Percentiles rank a stretch among this genome's conserved stretches.
These are phyloP conservation scores for Protostelium mycophagum DNA, from an alignment of 78 protist genomes.

Conservation along the genomic window DNA sequence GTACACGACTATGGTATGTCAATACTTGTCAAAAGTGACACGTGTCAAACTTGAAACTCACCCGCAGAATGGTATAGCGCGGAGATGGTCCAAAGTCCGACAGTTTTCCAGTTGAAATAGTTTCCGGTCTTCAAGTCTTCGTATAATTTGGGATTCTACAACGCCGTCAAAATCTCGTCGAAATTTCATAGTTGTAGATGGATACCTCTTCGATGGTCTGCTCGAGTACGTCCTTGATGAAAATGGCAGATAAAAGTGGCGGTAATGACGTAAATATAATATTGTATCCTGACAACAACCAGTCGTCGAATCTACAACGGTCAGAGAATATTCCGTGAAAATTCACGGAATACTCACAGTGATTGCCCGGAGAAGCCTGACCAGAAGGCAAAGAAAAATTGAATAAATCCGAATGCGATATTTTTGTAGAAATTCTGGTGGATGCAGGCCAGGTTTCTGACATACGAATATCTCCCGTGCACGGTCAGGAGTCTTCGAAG, in stretches of 20 bases:
- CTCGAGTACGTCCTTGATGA: conserved; percentile 45
- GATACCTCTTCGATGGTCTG: neutral
- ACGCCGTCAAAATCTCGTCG: too few relatives aligned
- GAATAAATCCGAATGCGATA: conserved; percentile 48
- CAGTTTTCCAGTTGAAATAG: too few relatives aligned
- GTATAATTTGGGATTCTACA: too few relatives aligned
- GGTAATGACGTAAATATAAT: conserved; percentile 79
- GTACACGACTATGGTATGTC: too few relatives aligned
- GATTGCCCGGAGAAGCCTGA: conserved; percentile 56
- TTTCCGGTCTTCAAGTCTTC: too few relatives aligned
- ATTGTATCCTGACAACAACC: conserved; percentile 70
- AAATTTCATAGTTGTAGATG: too few relatives aligned
- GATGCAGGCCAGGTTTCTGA: conserved; percentile 56
- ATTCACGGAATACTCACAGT: too few relatives aligned
- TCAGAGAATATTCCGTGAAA: conserved; percentile 59
- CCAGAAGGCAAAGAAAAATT: conserved; percentile 52
- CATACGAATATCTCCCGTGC: conserved; percentile 81
- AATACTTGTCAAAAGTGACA: too few relatives aligned
- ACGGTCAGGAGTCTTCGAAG: conserved; percentile 67
- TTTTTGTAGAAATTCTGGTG: conserved; percentile 87
- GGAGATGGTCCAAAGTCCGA: too few relatives aligned
- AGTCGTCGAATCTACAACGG: conserved; percentile 66
- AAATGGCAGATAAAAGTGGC: conserved; percentile 31
- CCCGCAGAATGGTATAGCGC: too few relatives aligned
- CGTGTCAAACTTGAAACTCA: too few relatives aligned